Evolutionary conservation across 2,329 filamentous ascomycete species (phyloP).

Genomic region (Penicillium olsonii): DNA sequence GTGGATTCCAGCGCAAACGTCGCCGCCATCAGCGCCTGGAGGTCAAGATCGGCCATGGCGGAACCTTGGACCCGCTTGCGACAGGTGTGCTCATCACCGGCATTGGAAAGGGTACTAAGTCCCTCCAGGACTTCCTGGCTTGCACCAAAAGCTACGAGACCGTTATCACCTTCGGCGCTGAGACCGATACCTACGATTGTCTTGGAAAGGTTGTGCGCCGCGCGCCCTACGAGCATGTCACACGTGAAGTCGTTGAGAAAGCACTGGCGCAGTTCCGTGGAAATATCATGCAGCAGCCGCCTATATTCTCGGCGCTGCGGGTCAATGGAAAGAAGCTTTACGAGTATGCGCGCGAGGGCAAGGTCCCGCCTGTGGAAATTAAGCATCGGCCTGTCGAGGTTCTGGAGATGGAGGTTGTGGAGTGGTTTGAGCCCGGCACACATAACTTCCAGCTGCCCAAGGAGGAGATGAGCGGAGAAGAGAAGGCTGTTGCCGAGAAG

Average conservation of each 20-base stretch:
- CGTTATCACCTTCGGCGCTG: slow-evolving; percentile 83
- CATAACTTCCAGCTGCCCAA: slow-evolving; percentile 79
- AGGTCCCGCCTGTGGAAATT: slow-evolving; percentile 81
- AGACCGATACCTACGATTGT: slow-evolving; percentile 89
- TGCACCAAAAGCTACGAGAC: slow-evolving; percentile 96
- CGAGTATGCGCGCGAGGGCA: slow-evolving; percentile 91
- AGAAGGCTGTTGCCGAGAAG: slow-evolving; percentile 75
- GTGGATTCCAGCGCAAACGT: slow-evolving; percentile 60
- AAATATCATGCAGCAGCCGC: slow-evolving; percentile 84
- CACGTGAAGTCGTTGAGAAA: slow-evolving; percentile 73
- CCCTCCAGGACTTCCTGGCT: slow-evolving; percentile 72
- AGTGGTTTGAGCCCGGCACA: slow-evolving; percentile 79
- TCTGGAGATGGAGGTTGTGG: slow-evolving; percentile 72
- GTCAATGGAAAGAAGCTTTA: slow-evolving; percentile 94
- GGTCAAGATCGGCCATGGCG: slow-evolving; percentile 94
- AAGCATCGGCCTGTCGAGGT: slow-evolving; percentile 78
- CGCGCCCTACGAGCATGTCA: slow-evolving; percentile 77
- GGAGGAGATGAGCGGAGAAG: slow-evolving; percentile 72
- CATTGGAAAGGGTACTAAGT: slow-evolving; percentile 84
- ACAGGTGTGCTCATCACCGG: slow-evolving; percentile 91
- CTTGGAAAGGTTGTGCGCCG: slow-evolving; percentile 79
- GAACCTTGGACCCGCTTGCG: slow-evolving; percentile 90
- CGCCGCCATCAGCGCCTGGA: slow-evolving; percentile 64
- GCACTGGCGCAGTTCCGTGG: slow-evolving; percentile 75
- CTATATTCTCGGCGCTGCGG: slow-evolving; percentile 88